Evolutionary conservation across 1,139 yeast genomes (phyloP), one percentile per base, ranked within the genome.

Genomic region (Tardiomyces digboiensis): DNA sequence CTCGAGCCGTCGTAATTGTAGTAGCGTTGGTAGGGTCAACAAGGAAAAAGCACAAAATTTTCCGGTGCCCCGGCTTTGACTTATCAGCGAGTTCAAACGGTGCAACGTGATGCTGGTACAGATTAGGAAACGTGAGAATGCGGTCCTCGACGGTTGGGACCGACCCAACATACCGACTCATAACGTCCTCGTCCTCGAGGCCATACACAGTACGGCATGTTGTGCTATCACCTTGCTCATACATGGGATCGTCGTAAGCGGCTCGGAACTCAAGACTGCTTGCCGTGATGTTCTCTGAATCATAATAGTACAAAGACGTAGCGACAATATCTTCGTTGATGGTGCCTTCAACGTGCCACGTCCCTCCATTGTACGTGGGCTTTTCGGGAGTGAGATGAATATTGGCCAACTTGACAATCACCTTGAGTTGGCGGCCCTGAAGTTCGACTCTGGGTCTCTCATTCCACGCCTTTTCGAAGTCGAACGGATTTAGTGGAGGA

Each of bases 321-420:
- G 72, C 73, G 2, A 71, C 65, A 40, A 71, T 71, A 49, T 67
- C 68, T 52, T 71, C 76, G 47, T 66, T 66, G 39, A 63, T 59
- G 2, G 68, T 60, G 1, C 75, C 76, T 51, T 71, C 76, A 0
- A 70, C 64, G 45, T 71, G 75, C 75, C 75, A 71, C 2, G 69
- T 50, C 0, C 75, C 75, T 5, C 75, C 75, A 1, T 52, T 43
- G 44, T 71, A 71, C 2, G 39, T 45, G 10, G 74, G 71, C 18
- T 61, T 61, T 39, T 68, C 71, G 0, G 75, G 74, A 2, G 72
- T 68, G 42, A 70, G 58, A 42, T 45, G 42, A 44, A 71, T 71
- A 48, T 67, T 65, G 20, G 74, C 72, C 47, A 70, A 44, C 50
- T 70, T 70, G 14, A 65, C 69, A 42, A 70, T 67, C 2, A 70